Evolutionary conservation across 1,139 yeast genomes (phyloP).

Genomic region (Magnusiomyces tetraspermus): DNA sequence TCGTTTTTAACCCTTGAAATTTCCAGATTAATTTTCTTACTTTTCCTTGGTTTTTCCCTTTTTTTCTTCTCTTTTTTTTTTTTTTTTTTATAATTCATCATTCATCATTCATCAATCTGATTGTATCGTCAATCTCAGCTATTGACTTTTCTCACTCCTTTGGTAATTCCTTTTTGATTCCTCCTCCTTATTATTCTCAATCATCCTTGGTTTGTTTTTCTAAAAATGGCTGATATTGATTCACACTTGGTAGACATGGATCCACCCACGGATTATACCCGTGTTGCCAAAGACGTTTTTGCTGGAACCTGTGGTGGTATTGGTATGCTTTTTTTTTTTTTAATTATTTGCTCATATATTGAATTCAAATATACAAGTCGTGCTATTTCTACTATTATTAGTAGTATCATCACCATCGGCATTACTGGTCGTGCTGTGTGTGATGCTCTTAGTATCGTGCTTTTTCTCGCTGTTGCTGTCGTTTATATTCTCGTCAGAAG

Average conservation of each 20-base stretch:
- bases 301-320: slow-evolving; percentile 94
- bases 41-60: background rate
- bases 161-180: no score
- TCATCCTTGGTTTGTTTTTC: no score
- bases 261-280: slow-evolving; percentile 30
- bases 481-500: no score
- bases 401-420: background rate
- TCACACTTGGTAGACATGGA: slow-evolving; percentile 29
- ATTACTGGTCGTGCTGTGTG: no score
- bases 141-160: no score
- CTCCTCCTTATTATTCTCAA: no score
- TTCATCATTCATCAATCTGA: background rate
- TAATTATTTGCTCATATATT: no score
- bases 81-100: background rate
- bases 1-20: background rate
- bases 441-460: no score
- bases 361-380: no score
- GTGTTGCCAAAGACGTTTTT: slow-evolving; percentile 69
- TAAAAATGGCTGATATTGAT: slow-evolving; percentile 30
- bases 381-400: no score
- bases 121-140: no score
- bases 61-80: background rate
- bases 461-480: no score
- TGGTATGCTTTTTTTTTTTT: slow-evolving; percentile 18
- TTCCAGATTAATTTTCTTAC: background rate